These are phyloP conservation scores for Diaporthe citri DNA, from an alignment of 2,329 filamentous ascomycete species.

Conservation along the genomic window DNA sequence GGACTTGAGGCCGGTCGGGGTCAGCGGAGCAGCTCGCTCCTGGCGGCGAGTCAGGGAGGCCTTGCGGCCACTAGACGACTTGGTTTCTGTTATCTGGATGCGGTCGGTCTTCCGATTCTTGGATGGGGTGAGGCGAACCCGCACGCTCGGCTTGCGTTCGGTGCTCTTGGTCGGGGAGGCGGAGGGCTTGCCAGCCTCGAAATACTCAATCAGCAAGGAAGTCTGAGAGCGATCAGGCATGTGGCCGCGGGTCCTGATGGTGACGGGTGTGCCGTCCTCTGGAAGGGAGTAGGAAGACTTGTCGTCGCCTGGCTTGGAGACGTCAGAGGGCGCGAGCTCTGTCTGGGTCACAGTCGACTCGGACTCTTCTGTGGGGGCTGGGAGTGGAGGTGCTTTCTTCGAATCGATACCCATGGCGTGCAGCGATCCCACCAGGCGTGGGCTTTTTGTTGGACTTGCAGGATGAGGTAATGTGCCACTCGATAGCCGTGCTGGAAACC, in stretches of 20 bases:
- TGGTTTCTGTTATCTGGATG: constrained; percentile 88
- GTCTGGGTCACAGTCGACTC: constrained; percentile 72
- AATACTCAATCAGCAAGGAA: constrained; percentile 94
- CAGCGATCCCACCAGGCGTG: constrained; percentile 40
- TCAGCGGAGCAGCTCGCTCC: constrained; percentile 56
- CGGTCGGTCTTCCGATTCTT: constrained; percentile 78
- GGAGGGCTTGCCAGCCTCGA: constrained; percentile 79
- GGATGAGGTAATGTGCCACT: constrained; percentile 41
- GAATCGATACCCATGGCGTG: constrained; percentile 68
- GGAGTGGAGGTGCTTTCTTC: constrained; percentile 75
- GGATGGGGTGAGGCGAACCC: constrained; percentile 83
- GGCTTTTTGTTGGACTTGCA: constrained; percentile 36
- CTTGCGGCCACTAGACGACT: constrained; percentile 72
- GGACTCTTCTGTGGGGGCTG: constrained; percentile 80
- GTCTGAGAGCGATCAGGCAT: constrained; percentile 79
- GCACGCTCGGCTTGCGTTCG: constrained; percentile 84
- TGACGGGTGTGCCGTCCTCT: constrained; percentile 91
- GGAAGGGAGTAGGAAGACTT: constrained; percentile 84
- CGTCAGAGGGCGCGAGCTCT: constrained; percentile 72
- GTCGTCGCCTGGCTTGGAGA: constrained; percentile 76
- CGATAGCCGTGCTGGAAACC: constrained; percentile 36
- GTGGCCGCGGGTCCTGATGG: constrained; percentile 82
- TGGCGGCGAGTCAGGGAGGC: constrained; percentile 69
- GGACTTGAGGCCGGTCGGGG: constrained; percentile 52
- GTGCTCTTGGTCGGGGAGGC: constrained; percentile 64